Evolutionary conservation across 1,284 basidiomycete species (phyloP).

Genomic region (Kalmanozyma brasiliensis): DNA sequence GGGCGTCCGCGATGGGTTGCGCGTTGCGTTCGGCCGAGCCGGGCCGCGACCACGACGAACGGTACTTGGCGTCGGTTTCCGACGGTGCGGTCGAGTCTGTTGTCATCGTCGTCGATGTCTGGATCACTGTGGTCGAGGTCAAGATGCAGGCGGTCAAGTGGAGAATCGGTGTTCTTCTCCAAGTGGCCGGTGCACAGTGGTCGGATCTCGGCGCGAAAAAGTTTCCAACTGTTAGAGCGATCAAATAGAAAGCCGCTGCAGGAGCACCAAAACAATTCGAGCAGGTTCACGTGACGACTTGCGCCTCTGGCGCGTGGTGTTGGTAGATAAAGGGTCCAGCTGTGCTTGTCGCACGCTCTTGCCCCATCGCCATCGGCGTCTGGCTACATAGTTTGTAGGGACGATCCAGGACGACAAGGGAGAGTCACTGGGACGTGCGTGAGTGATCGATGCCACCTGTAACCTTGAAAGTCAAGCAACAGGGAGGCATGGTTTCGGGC

Average conservation of each 20-base stretch:
- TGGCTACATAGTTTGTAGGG: no score
- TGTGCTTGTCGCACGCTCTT: no score
- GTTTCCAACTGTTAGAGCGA: conserved; percentile 8
- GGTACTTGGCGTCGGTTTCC: conserved; percentile 27
- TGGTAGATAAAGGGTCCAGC: no score
- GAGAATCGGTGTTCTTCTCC: not conserved
- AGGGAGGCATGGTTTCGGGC: not conserved
- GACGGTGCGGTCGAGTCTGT: not conserved
- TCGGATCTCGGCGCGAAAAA: not conserved
- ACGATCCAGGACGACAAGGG: no score
- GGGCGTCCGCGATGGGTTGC: conserved; percentile 36
- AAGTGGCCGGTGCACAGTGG: conserved; percentile 11
- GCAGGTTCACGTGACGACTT: conserved; percentile 8
- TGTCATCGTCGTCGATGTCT: not conserved
- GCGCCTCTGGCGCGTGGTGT: not conserved
- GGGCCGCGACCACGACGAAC: conserved; percentile 31
- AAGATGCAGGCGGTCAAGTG: not conserved
- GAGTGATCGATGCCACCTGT: no score
- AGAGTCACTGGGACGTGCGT: no score
- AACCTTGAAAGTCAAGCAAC: no score
- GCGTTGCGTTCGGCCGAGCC: conserved; percentile 52
- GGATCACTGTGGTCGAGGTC: not conserved
- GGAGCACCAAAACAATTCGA: not conserved
- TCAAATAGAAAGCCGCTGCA: not conserved
- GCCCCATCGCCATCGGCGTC: no score